Evolutionary conservation across 805 yeast species (phyloP), one percentile per base, ranked within the genome.

Genomic region (Metschnikowia rubicola): DNA sequence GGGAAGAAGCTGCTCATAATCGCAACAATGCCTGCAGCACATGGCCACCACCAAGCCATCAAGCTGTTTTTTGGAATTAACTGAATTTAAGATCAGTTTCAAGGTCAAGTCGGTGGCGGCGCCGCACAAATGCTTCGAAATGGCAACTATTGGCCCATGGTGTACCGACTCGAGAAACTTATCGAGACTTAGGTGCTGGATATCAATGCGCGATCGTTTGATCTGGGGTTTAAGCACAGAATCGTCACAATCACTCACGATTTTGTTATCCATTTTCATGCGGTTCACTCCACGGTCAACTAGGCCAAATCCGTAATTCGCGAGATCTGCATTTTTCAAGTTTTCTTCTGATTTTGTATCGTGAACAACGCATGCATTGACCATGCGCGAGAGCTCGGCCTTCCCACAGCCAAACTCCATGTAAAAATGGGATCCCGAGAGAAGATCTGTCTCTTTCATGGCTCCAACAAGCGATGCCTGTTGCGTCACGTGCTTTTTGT

Each of bases 391-490:
- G 21, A 90, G 73, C 60, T 91, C 97, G 2, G 88, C 96, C 52
- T 91, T 78, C 0, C 97, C 97, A 63, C 96, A 87, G 0, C 97
- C 97, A 70, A 88, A 89, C 64, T 90, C 97, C 29, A 86, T 61
- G 59, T 80, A 79, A 42, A 72, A 66, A 33, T 51, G 49, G 15
- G 62, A 46, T 2, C 61, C 35, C 1, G 64, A 62, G 34, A 84
- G 65, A 8, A 84, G 59, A 0, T 60, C 60, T 12, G 63, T 52
- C 4, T 65, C 61, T 21, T 74, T 70, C 57, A 90, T 63, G 51
- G 86, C 86, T 2, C 87, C 89, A 12, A 87, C 84, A 48, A 90
- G 62, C 1, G 95, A 85, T 0, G 90, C 76, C 62, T 90, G 97
- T 62, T 90, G 97, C 3, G 75, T 61, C 1, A 92, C 85, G 66